Evolutionary conservation across 306 rosid genomes (phyloP).

Genomic region (Fagus crenata): DNA sequence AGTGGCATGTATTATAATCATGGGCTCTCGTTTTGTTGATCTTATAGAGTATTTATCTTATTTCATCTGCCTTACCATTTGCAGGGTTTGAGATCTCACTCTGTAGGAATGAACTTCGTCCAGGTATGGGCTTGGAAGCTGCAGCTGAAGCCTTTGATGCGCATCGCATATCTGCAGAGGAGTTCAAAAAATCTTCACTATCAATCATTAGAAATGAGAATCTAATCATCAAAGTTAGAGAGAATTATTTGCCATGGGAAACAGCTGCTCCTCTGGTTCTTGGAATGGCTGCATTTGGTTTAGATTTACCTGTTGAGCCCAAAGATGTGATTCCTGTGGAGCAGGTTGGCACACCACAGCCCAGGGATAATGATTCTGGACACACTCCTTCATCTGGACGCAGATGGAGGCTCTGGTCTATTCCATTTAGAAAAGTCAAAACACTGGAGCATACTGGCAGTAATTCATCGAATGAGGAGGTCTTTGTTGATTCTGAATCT

Average conservation of each 20-base stretch:
- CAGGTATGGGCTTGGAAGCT: conserved; percentile 74
- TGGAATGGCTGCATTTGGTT: conserved; percentile 69
- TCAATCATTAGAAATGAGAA: conserved; percentile 67
- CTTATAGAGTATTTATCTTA: conserved; percentile 21
- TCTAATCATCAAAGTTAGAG: conserved; percentile 62
- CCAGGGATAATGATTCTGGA: conserved; percentile 46
- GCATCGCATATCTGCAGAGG: conserved; percentile 55
- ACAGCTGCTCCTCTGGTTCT: conserved; percentile 85
- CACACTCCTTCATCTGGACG: conserved; percentile 53
- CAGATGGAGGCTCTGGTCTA: conserved; percentile 95
- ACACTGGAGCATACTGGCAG: conserved; percentile 72
- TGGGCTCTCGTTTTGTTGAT: conserved; percentile 24
- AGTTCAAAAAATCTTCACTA: conserved; percentile 59
- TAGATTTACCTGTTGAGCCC: conserved; percentile 61
- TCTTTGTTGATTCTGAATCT: conserved; percentile 88
- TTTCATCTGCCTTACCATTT: conserved; percentile 29
- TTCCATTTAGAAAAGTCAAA: conserved; percentile 85
- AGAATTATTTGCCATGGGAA: conserved; percentile 76
- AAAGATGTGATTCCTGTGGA: conserved; percentile 78
- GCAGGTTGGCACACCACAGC: conserved; percentile 49
- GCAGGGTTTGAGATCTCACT: conserved; percentile 87
- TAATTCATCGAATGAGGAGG: conserved; percentile 64
- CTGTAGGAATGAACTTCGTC: conserved; percentile 70
- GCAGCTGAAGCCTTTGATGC: conserved; percentile 76
- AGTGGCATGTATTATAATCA: conserved; percentile 25